Evolutionary conservation across 345 rosid genomes (phyloP).

Genomic region (Salix koriyanagi): DNA sequence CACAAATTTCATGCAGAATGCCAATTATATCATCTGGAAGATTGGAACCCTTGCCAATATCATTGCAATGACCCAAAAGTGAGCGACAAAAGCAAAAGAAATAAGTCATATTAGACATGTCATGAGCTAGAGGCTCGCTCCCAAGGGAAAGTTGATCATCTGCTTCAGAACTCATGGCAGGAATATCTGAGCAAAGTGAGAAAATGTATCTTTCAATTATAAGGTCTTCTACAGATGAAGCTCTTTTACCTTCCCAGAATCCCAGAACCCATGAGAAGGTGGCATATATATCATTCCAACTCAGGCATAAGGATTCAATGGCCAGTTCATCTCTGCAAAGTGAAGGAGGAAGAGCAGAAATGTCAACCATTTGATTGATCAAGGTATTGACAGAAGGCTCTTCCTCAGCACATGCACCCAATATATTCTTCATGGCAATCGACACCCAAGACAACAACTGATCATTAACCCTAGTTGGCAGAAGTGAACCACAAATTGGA

Average conservation of each 20-base stretch:
- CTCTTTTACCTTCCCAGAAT: conserved; percentile 71
- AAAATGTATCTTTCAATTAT: conserved; percentile 85
- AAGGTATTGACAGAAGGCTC: conserved; percentile 48
- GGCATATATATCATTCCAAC: conserved; percentile 46
- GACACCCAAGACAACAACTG: conserved; percentile 69
- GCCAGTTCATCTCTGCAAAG: conserved; percentile 47
- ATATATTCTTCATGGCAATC: conserved; percentile 43
- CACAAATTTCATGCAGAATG: conserved; percentile 45
- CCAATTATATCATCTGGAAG: conserved; percentile 41
- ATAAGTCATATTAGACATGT: conserved; percentile 39
- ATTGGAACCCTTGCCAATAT: conserved; percentile 34
- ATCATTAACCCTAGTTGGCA: conserved; percentile 38
- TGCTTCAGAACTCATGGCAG: conserved; percentile 30
- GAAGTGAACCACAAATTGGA: conserved; percentile 39
- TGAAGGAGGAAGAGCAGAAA: conserved; percentile 52
- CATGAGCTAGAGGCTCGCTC: conserved; percentile 40
- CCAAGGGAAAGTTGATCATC: conserved; percentile 37
- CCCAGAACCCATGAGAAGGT: conserved; percentile 62
- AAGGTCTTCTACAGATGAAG: conserved; percentile 68
- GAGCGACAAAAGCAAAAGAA: conserved; percentile 59
- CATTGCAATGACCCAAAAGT: conserved; percentile 42
- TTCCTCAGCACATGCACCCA: conserved; percentile 53
- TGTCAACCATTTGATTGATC: conserved; percentile 66
- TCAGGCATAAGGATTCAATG: conserved; percentile 45
- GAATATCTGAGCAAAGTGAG: conserved; percentile 76